Conservation (phyloP, 2,329 filamentous ascomycete species). For the Berkeleyomyces rouxiae region DNA sequence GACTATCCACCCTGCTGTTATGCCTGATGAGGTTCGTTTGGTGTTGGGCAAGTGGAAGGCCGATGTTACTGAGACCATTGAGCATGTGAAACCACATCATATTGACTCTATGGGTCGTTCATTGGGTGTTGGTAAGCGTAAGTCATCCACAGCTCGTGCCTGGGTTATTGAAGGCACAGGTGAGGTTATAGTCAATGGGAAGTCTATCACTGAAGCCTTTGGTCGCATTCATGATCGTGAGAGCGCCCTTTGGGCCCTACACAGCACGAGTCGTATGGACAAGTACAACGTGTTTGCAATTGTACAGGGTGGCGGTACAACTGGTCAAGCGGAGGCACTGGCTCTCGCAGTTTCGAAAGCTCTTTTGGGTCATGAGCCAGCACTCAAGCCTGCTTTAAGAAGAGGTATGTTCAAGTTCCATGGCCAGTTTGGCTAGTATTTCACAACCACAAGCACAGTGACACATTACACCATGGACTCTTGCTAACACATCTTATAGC, state of each 20-base stretch:
- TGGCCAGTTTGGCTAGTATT: not conserved
- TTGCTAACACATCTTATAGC: slow-evolving; percentile 44
- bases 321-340: slow-evolving; percentile 88
- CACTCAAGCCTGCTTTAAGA: slow-evolving; percentile 70
- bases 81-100: slow-evolving; percentile 17
- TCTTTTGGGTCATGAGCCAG: slow-evolving; percentile 78
- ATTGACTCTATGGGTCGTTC: slow-evolving; percentile 67
- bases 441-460: not conserved
- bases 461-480: slow-evolving; percentile 11
- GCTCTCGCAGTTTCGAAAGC: slow-evolving; percentile 81
- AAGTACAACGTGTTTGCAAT: slow-evolving; percentile 95
- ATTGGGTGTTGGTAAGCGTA: slow-evolving; percentile 67
- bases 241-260: slow-evolving; percentile 82
- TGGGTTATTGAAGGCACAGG: slow-evolving; percentile 87
- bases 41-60: slow-evolving; percentile 13
- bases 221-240: slow-evolving; percentile 83
- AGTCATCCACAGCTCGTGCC: slow-evolving; percentile 69
- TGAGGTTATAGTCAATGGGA: slow-evolving; percentile 79
- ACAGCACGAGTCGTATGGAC: slow-evolving; percentile 65
- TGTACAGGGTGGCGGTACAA: slow-evolving; percentile 73
- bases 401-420: slow-evolving; percentile 49
- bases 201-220: slow-evolving; percentile 66
- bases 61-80: slow-evolving; percentile 11
- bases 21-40: slow-evolving; percentile 11
- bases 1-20: slow-evolving; percentile 51